A percentile compares a stretch with the other conserved stretches of the same genome.
Evolutionary conservation across 208 protist genomes (phyloP).

Genomic region (Trypanosoma melophagium): DNA sequence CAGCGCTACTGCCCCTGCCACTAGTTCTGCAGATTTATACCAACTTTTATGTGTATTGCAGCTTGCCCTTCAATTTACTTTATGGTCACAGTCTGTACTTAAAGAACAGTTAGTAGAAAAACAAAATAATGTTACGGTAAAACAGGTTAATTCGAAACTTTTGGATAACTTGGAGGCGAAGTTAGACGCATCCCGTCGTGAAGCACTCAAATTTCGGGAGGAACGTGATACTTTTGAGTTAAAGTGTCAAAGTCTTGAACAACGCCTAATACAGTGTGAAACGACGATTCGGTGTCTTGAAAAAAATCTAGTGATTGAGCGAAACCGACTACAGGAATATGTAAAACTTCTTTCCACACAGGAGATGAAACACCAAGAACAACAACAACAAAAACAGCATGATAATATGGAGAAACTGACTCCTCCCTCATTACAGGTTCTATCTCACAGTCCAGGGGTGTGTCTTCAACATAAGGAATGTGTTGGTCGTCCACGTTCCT

Average conservation of each 20-base stretch:
- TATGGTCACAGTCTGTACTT: conserved; percentile 82
- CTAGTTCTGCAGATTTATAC: conserved; percentile 53
- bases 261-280: conserved; percentile 43
- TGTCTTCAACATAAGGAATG: no score
- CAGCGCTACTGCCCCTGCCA: conserved; percentile 30
- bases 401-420: no score
- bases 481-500: no score
- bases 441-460: no score
- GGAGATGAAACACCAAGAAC: neutral
- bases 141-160: conserved; percentile 44
- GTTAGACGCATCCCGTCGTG: conserved; percentile 26
- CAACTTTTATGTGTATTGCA: conserved; percentile 72
- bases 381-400: conserved; percentile 6
- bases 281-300: conserved; percentile 48
- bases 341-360: neutral
- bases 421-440: no score
- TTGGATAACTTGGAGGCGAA: conserved; percentile 52
- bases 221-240: conserved; percentile 57
- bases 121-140: conserved; percentile 43
- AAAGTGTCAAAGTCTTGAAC: conserved; percentile 39
- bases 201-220: conserved; percentile 27
- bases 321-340: conserved; percentile 32
- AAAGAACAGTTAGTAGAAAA: conserved; percentile 57
- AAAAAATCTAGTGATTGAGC: conserved; percentile 50
- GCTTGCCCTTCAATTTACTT: conserved; percentile 69